Percentiles rank a stretch among this genome's conserved stretches.
Conservation (phyloP, 2,329 filamentous ascomycete genomes). For the Trichoderma brevicompactum region DNA sequence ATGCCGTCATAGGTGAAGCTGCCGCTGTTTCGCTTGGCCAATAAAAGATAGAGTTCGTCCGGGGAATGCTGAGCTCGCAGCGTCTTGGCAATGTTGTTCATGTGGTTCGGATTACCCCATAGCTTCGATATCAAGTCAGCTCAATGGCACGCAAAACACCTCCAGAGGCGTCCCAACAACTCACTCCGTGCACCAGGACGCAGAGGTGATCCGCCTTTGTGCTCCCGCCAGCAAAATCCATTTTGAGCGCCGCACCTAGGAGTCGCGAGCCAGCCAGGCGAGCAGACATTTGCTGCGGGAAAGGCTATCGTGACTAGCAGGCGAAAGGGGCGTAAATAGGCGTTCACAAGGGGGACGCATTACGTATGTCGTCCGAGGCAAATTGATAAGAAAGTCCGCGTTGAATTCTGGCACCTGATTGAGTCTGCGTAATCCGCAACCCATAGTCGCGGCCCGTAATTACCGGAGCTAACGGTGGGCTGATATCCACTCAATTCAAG, state of each 20-base stretch:
- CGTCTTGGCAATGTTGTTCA: conserved; percentile 68
- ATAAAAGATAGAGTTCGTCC: conserved; percentile 70
- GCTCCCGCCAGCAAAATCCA: conserved; percentile 53
- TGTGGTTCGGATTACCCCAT: conserved; percentile 79
- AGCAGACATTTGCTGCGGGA: conserved; percentile 19
- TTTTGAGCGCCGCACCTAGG: conserved; percentile 18
- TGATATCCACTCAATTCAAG: conserved; percentile 8
- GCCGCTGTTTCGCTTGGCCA: conserved; percentile 73
- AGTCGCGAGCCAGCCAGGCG: conserved; percentile 25
- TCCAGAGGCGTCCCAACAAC: conserved; percentile 36
- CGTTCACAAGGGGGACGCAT: conserved; percentile 20
- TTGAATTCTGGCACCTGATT: conserved; percentile 6
- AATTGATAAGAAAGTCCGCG: conserved; percentile 8
- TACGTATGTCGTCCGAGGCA: conserved; percentile 22
- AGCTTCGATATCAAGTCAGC: conserved; percentile 52
- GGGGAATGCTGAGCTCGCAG: conserved; percentile 64
- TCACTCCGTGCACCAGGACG: conserved; percentile 77
- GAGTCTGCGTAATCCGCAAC: conserved; percentile 3
- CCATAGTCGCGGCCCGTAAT: conserved; percentile 10
- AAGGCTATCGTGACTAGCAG: conserved; percentile 6
- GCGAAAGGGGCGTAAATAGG: conserved; percentile 18
- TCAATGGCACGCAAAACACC: neutral
- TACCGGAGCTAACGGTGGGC: conserved; percentile 17
- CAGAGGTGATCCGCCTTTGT: conserved; percentile 70
- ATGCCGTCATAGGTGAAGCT: conserved; percentile 74